Evolutionary conservation across 495 filamentous ascomycete species (phyloP).

Genomic region (Halenospora varia): DNA sequence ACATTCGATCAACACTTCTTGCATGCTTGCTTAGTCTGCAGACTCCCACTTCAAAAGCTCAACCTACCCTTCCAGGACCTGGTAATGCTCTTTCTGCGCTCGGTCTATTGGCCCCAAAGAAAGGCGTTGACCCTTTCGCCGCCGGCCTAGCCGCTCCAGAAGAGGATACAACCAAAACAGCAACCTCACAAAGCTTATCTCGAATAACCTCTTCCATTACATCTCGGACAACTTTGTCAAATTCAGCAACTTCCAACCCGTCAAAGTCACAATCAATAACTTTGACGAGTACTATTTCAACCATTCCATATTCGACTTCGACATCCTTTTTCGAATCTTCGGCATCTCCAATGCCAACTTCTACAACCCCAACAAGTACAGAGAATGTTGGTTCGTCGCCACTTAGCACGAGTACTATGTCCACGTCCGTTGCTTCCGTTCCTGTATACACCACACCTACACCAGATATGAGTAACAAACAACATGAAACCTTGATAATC

Average conservation of each 20-base stretch:
- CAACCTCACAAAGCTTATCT: not conserved
- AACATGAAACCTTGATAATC: constrained; percentile 17
- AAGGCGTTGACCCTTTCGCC: not conserved
- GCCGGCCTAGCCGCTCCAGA: no score
- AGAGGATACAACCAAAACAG: not conserved
- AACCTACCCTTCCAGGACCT: not conserved
- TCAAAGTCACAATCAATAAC: no score
- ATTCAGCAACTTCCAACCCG: no score
- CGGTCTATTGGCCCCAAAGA: not conserved
- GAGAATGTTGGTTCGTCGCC: not conserved
- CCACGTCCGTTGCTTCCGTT: not conserved
- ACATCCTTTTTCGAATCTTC: not conserved
- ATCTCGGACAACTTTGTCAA: not conserved
- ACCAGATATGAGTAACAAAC: not conserved
- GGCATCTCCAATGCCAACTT: not conserved
- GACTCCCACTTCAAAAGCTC: not conserved
- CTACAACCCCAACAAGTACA: not conserved
- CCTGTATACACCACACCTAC: not conserved
- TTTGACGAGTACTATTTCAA: not conserved
- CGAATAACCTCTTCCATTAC: not conserved
- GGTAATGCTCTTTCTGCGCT: not conserved
- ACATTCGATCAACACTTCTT: not conserved
- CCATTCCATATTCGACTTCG: not conserved
- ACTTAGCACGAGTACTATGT: not conserved
- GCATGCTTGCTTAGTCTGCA: constrained; percentile 4